Evolutionary conservation across 176 grass and related monocot species (phyloP), one percentile per base, ranked within the genome.

Genomic region (Bromus sterilis): DNA sequence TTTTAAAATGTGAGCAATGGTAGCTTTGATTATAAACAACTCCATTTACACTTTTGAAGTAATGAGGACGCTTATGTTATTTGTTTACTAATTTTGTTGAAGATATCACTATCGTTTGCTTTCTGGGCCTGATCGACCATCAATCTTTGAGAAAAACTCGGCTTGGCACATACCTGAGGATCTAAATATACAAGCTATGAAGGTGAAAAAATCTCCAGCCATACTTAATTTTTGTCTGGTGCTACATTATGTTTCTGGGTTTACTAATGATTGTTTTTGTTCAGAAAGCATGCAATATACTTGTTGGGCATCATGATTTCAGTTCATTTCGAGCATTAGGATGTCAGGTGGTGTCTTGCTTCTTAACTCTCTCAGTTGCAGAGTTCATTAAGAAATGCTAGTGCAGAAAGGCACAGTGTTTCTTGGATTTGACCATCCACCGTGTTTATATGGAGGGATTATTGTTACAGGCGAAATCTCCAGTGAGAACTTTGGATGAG

Each of bases 241-340:
- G 49, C n/a, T 55, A 83, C 69, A 33, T 80, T 83, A 21, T 77
- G 18, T 21, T 61, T 28, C 23, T 40, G 9, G 30, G 8, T 67
- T 79, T 61, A 76, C 48, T 91, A 40, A 73, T 80, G 43, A 51
- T 71, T 4, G 7, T 30, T 82, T n/a, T 79, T 90, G 39, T 79
- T 83, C 93, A 98, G 96, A 91, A 91, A 82, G 93, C 93, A 77
- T 95, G 96, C 82, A 85, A 25, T 41, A 77, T 93, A 76, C 93
- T 98, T 80, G 72, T 88, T 84, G 96, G 93, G 15, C 67, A 83
- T 90, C 93, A 95, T 86, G 93, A 98, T 95, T 98, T 98, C 76
- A 98, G 96, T 86, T 95, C 93, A 80, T 98, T 98, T 91, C 88
- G 91, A 75, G 90, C 96, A 76, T 67, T 85, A 84, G 96, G 90